Conservation (phyloP, 2,329 filamentous ascomycete species). For the Hypoxylon sp. region DNA sequence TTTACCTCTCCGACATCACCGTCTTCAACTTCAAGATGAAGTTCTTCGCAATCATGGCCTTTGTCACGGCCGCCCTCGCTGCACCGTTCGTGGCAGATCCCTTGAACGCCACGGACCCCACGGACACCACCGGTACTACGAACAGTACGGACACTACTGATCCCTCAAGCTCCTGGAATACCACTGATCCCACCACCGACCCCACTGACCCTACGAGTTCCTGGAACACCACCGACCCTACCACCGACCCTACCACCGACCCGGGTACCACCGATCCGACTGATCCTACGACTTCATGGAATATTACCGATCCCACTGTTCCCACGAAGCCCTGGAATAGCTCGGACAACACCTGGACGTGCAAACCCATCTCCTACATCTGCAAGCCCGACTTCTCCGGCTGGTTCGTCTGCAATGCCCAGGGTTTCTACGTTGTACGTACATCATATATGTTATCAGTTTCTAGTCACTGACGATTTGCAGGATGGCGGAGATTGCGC, state of each 20-base stretch:
- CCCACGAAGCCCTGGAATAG: not conserved
- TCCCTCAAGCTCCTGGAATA: too few relatives aligned
- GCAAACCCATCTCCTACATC: constrained; percentile 48
- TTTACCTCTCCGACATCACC: not conserved
- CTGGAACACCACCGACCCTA: too few relatives aligned
- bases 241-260: too few relatives aligned
- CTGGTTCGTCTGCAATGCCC: constrained; percentile 53
- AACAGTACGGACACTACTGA: not conserved
- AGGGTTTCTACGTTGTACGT: constrained; percentile 50
- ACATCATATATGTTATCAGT: not conserved
- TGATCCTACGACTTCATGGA: too few relatives aligned
- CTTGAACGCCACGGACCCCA: too few relatives aligned
- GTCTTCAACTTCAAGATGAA: constrained; percentile 46
- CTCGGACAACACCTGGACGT: constrained; percentile 27
- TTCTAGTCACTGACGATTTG: constrained; percentile 3
- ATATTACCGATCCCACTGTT: too few relatives aligned
- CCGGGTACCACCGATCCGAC: too few relatives aligned
- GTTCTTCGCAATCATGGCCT: constrained; percentile 43
- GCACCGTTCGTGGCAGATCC: constrained; percentile 5
- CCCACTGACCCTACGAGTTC: too few relatives aligned
- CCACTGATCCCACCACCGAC: too few relatives aligned
- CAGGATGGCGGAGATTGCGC: constrained; percentile 51
- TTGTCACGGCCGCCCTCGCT: constrained; percentile 45
- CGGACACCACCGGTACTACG: not conserved
- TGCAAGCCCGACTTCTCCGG: constrained; percentile 52